Evolutionary conservation across 257 asterid genomes (phyloP).

Genomic region (Primulina huaijiensis): DNA sequence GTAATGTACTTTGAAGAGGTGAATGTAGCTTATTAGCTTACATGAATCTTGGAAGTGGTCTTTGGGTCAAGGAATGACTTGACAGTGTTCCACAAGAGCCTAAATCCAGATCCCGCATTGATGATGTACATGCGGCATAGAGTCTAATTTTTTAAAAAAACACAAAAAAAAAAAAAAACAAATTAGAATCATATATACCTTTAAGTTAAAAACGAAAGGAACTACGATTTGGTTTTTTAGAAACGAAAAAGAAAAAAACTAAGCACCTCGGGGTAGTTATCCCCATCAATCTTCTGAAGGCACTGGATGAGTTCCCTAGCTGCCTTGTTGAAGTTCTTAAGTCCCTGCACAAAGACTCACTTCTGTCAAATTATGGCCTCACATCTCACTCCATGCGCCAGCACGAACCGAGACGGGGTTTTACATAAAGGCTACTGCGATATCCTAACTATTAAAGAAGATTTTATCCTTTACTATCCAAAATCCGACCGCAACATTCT

Average conservation of each 20-base stretch:
- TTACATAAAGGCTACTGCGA: neutral
- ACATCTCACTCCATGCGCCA: neutral
- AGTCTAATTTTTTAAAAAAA: slow-evolving; percentile 40
- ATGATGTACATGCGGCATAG: slow-evolving; percentile 94
- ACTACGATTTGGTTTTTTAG: neutral
- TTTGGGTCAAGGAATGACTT: slow-evolving; percentile 97
- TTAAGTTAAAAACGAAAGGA: neutral
- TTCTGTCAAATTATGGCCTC: neutral
- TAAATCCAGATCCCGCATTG: slow-evolving; percentile 97
- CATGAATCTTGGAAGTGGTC: slow-evolving; percentile 93
- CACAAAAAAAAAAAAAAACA: neutral
- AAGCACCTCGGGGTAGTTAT: slow-evolving; percentile 88
- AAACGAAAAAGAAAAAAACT: neutral
- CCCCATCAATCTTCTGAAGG: slow-evolving; percentile 86
- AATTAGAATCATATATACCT: neutral
- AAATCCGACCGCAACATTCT: neutral
- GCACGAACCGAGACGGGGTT: neutral
- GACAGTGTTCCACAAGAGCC: slow-evolving; percentile 95
- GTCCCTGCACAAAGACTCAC: slow-evolving; percentile 50
- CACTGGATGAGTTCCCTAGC: slow-evolving; percentile 91
- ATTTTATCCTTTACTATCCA: neutral
- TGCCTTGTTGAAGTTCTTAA: slow-evolving; percentile 79
- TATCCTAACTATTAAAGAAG: neutral
- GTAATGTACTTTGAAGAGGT: neutral
- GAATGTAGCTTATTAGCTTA: slow-evolving; percentile 32